Conservation (phyloP, 2,329 filamentous ascomycete genomes). For the Colletotrichum australisinense region DNA sequence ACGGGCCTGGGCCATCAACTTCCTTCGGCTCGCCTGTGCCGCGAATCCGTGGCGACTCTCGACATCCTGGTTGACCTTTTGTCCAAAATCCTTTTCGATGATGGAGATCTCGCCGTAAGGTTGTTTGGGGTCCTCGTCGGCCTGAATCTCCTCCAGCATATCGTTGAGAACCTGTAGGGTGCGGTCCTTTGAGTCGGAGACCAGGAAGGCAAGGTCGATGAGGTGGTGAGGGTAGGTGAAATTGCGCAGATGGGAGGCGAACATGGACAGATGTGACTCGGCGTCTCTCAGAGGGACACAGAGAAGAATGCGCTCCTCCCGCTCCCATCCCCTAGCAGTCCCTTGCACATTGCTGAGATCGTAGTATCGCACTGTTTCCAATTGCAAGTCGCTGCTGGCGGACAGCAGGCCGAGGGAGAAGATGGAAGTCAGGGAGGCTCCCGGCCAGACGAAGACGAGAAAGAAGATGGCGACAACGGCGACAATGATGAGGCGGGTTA, state of each 20-base stretch:
- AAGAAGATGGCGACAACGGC: constrained; percentile 71
- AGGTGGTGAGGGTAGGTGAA: constrained; percentile 97
- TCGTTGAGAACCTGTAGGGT: constrained; percentile 82
- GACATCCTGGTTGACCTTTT: constrained; percentile 97
- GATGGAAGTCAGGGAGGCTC: constrained; percentile 69
- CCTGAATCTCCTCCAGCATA: constrained; percentile 83
- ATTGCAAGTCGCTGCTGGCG: constrained; percentile 75
- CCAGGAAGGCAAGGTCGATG: constrained; percentile 95
- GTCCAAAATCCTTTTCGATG: constrained; percentile 98
- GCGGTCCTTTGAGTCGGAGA: constrained; percentile 95
- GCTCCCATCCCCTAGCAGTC: constrained; percentile 92
- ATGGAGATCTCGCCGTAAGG: constrained; percentile 97
- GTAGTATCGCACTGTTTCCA: constrained; percentile 97
- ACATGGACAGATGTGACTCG: constrained; percentile 92
- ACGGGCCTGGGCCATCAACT: constrained; percentile 96
- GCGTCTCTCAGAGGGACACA: constrained; percentile 96
- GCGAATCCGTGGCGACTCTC: constrained; percentile 98
- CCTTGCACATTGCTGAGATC: constrained; percentile 93
- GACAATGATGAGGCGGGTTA: constrained; percentile 72
- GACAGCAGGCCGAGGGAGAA: constrained; percentile 79
- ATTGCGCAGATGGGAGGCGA: constrained; percentile 97
- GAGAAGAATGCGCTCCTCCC: constrained; percentile 93
- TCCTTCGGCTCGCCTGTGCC: constrained; percentile 91
- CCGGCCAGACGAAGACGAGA: constrained; percentile 80
- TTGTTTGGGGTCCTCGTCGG: constrained; percentile 80